Evolutionary conservation across 2,329 filamentous ascomycete genomes (phyloP).

Genomic region (Colletotrichum sojae): DNA sequence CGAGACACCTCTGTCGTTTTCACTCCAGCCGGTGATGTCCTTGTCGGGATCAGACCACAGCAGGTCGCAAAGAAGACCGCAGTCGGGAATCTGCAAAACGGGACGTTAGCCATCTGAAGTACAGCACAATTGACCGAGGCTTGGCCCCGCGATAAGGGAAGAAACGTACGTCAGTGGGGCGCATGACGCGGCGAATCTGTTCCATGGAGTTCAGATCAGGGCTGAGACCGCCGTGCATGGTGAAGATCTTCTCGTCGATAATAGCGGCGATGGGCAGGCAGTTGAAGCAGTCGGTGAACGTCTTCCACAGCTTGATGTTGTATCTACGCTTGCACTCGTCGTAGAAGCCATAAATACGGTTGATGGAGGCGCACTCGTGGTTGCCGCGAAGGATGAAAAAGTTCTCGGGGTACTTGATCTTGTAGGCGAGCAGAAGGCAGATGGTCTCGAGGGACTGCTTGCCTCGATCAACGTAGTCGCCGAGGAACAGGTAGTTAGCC

Average conservation of each 20-base stretch:
- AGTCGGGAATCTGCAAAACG: constrained; percentile 89
- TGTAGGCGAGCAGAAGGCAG: constrained; percentile 95
- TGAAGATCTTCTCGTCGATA: constrained; percentile 99
- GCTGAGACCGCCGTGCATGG: constrained; percentile 98
- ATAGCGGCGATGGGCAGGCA: constrained; percentile 98
- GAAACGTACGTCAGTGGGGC: constrained; percentile 94
- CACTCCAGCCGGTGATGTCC: constrained; percentile 98
- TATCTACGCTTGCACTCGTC: constrained; percentile 99
- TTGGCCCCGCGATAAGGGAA: constrained; percentile 35
- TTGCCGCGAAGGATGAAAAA: constrained; percentile 99
- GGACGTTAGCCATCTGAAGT: constrained; percentile 8
- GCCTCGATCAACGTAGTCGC: constrained; percentile 98
- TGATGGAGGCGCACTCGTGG: constrained; percentile 99
- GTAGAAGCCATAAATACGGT: constrained; percentile 99
- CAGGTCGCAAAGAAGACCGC: constrained; percentile 95
- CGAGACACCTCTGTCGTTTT: constrained; percentile 98
- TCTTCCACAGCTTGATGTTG: constrained; percentile 99
- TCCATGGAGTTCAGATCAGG: constrained; percentile 99
- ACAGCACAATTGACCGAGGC: constrained; percentile 7
- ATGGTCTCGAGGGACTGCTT: constrained; percentile 99
- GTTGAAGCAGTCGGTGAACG: constrained; percentile 99
- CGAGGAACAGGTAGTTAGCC: constrained; percentile 99
- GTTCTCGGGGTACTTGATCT: constrained; percentile 99
- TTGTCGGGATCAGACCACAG: constrained; percentile 99
- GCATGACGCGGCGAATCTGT: constrained; percentile 98